Base-by-base conservation (phyloP, 208 protist species). In the Trypanosoma melophagium region DNA sequence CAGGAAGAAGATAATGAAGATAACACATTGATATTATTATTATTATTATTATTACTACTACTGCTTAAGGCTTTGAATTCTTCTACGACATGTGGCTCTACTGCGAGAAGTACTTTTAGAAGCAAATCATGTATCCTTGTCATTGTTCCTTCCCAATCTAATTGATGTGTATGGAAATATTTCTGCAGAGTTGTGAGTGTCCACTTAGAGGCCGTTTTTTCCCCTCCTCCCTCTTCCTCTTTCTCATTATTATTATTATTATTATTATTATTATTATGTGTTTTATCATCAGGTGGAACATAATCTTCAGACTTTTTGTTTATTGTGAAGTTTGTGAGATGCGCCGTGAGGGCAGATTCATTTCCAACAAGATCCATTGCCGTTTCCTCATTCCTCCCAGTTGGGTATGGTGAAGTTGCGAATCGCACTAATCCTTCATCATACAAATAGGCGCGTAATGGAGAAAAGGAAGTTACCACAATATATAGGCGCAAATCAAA, bases 401-500 rank as follows among this genome's bases (percentile, higher is more conserved):
- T 55, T 12, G 73, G 64, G 64, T 96, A 97, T 22, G 74, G 76
- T 31, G 81, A 52, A 8, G 92, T 90, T 41, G 90, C 88, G 55
- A 97, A 89, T 22, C 95, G 89, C 31, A 94, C 93, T 9, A 97
- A 75, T 0, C 93, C 95, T 60, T 98, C 93, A 16, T 75, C 21
- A 70, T 92, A 97, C 0, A 97, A 50, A 55, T 96, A 97, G 12
- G 86, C 38, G 1, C 86, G 80, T 13, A 97, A 69, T 13, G 95
- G 95, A 45, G 76, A 66, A 68, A 86, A 93, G 19, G 77, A 88
- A 7, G 95, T 98, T 52, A 97, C 87, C 28, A 93, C 76, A 12
- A 95, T 90, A 72, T 98, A 98, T 7, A 98, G 67, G 3, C 95
- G 91, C 22, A 98, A 77, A 62, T 98, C 95, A 60, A 96, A 96